These are phyloP conservation scores for Hypoxylon trugodes DNA, from an alignment of 495 filamentous ascomycete species.

Conservation along the genomic window DNA sequence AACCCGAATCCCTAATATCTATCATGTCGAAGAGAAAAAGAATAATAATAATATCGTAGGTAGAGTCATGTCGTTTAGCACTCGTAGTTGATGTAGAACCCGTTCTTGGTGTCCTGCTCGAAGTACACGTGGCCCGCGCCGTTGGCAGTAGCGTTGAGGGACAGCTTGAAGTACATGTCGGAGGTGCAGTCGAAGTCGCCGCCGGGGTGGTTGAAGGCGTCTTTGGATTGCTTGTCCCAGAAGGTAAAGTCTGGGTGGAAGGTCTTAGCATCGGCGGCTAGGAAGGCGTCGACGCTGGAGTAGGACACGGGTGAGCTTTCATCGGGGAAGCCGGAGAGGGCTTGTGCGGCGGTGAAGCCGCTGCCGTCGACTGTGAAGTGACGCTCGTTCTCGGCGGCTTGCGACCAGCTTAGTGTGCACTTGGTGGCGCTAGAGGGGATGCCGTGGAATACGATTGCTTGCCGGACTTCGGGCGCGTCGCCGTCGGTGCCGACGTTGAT, in stretches of 20 bases:
- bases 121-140: slow-evolving; percentile 38
- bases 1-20: not conserved
- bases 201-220: slow-evolving; percentile 17
- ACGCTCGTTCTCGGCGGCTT: slow-evolving; percentile 42
- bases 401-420: slow-evolving; percentile 46
- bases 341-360: slow-evolving; percentile 38
- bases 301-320: slow-evolving; percentile 12
- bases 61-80: slow-evolving; percentile 13
- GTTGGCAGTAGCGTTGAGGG: slow-evolving; percentile 1
- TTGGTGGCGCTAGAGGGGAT: slow-evolving; percentile 43
- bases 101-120: slow-evolving; percentile 36
- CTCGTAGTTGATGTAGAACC: slow-evolving; percentile 21
- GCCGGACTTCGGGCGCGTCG: slow-evolving; percentile 41
- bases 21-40: too few relatives aligned
- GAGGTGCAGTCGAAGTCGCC: slow-evolving; percentile 27
- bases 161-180: slow-evolving; percentile 30
- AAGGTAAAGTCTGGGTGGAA: slow-evolving; percentile 34
- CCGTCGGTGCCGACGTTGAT: slow-evolving; percentile 41
- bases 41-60: too few relatives aligned
- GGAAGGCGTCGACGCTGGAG: slow-evolving; percentile 15
- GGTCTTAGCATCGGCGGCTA: not conserved
- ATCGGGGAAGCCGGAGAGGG: slow-evolving; percentile 43
- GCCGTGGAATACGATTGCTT: slow-evolving; percentile 44
- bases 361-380: slow-evolving; percentile 45
- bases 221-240: slow-evolving; percentile 29